Base-by-base conservation (phyloP, 768 basidiomycete genomes). In the Nidularia pulvinata region DNA sequence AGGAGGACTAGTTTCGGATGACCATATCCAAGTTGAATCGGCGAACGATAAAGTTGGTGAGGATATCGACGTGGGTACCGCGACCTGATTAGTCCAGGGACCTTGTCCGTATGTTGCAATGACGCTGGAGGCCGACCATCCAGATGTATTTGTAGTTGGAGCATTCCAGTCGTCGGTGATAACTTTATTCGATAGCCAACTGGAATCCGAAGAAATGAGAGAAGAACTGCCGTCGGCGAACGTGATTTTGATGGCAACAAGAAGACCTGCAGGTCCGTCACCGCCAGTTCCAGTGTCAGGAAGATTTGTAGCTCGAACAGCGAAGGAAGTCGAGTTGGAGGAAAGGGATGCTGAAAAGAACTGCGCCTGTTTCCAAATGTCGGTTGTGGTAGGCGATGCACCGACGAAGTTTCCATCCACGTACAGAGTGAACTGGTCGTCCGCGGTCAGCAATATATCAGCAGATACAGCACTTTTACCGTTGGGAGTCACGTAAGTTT, bases 1-100 rank as follows among this genome's bases (percentile, higher is more conserved):
- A 19, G 55, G 51, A n/a, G 57, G 48, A 2, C 55, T 54, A 6
- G 53, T 37, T 36, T 61, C 57, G n/a, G 54, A 39, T 10, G 63
- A 61, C 69, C 66, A 70, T 45, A 68, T 65, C 67, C 67, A 70
- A 2, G 54, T 56, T 4, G 69, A 61, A 51, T 52, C 39, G 6
- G 55, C 49, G 42, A 70, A 54, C 1, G 59, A 49, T 13, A 63
- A 56, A 0, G 46, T 36, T 11, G 61, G 45, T 3, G 55, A 13
- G 10, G 59, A 50, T 2, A 56, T 52, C 2, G 61, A 57, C 0
- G 55, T 39, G 0, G 67, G 59, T 33, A 66, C 53, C 7, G 54
- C 51, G 46, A 70, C 64, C 6, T 46, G 32, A 22, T 52, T 62
- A 7, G 46, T 52, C 69, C 69, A 70, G 2, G 67, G 65, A 16